Conservation (phyloP, 164 flowering plant species). For the Vitis cinerea region DNA sequence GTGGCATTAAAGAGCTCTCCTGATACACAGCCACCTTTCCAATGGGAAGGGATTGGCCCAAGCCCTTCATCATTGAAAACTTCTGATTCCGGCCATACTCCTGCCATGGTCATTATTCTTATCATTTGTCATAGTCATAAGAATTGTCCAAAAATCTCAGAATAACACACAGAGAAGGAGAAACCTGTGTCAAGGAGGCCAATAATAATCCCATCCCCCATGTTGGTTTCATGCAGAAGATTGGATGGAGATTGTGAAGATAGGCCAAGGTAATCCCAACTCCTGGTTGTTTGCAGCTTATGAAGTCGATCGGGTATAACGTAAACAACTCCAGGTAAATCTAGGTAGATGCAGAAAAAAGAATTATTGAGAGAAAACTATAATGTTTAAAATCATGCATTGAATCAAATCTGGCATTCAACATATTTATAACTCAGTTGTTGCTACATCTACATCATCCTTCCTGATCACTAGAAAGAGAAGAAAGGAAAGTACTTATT, state of each 20-base stretch:
- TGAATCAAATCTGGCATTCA: too few relatives aligned
- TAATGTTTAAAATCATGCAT: too few relatives aligned
- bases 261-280: conserved; percentile 58
- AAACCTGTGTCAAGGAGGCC: conserved; percentile 55
- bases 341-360: conserved; percentile 11
- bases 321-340: conserved; percentile 38
- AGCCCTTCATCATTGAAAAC: conserved; percentile 36
- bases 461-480: not conserved
- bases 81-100: conserved; percentile 50
- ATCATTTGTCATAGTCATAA: not conserved
- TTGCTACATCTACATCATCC: not conserved
- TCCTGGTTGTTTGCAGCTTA: conserved; percentile 48
- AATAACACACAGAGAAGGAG: not conserved
- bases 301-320: conserved; percentile 33
- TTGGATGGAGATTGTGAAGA: conserved; percentile 15
- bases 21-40: conserved; percentile 45
- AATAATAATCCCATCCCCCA: conserved; percentile 43
- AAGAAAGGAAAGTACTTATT: not conserved
- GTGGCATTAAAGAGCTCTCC: conserved; percentile 32
- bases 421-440: too few relatives aligned
- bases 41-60: conserved; percentile 39
- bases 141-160: too few relatives aligned
- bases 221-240: conserved; percentile 22
- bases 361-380: not conserved
- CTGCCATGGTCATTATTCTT: conserved; percentile 14